These are phyloP conservation scores for Penicillium diatomitis DNA, from an alignment of 495 filamentous ascomycete genomes.

Conservation along the genomic window DNA sequence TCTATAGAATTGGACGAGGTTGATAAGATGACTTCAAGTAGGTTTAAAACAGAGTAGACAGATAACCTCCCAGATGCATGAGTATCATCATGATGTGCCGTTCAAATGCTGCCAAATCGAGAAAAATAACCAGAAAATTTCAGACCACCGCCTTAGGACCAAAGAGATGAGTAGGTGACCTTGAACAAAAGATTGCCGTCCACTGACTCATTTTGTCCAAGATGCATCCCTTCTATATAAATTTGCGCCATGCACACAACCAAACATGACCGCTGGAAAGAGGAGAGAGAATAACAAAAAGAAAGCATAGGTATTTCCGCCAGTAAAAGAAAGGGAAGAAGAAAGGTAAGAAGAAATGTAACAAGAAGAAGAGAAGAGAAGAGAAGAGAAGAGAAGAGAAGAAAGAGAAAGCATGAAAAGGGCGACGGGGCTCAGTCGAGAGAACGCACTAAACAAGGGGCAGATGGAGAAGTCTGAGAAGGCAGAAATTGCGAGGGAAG, in stretches of 20 bases:
- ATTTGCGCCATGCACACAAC: constrained; percentile 14
- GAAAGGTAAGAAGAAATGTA: neutral
- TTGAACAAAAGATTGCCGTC: constrained; percentile 5
- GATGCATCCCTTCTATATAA: constrained; percentile 18
- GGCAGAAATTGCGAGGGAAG: neutral
- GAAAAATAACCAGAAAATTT: constrained; percentile 6
- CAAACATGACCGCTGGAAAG: constrained; percentile 8
- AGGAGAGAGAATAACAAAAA: neutral
- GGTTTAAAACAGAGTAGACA: constrained; percentile 2
- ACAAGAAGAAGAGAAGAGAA: constrained; percentile 9
- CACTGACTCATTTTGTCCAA: constrained; percentile 10
- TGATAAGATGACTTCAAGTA: no score
- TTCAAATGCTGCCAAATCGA: constrained; percentile 23
- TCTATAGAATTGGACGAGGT: no score
- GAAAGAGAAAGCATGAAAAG: constrained; percentile 1
- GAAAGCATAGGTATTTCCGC: constrained; percentile 1
- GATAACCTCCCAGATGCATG: constrained; percentile 37
- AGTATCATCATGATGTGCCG: constrained; percentile 24
- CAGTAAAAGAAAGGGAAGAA: constrained; percentile 8
- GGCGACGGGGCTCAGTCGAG: neutral
- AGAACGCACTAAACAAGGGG: neutral
- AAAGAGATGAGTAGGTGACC: constrained; percentile 1
- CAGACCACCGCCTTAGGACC: neutral
- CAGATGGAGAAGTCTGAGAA: constrained; percentile 1
- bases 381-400: constrained; percentile 5